Evolutionary conservation across 345 rosid species (phyloP).

Genomic region (Salix purpurea): DNA sequence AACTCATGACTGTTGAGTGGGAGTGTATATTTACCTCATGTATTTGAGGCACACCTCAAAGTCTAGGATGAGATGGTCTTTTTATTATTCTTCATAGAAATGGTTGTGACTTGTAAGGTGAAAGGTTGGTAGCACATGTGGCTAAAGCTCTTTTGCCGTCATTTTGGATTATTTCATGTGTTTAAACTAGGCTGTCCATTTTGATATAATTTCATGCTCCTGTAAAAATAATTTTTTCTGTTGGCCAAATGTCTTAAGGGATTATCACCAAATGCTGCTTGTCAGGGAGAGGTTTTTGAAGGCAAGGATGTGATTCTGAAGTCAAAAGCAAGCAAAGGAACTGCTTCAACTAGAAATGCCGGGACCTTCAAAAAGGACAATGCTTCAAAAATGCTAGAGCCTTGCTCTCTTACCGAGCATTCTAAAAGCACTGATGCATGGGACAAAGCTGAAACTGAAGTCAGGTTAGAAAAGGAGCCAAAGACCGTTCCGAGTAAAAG

Average conservation of each 20-base stretch:
- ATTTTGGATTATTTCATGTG: neutral
- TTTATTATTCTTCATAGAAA: neutral
- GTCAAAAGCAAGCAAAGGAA: conserved; percentile 22
- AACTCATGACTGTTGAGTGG: neutral
- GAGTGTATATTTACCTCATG: neutral
- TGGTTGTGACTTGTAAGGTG: neutral
- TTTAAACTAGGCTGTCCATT: neutral
- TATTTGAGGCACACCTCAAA: neutral
- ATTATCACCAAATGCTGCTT: conserved; percentile 7
- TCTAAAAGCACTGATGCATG: conserved; percentile 11
- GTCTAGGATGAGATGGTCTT: neutral
- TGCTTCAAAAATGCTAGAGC: conserved; percentile 22
- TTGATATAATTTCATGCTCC: neutral
- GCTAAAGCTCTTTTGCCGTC: neutral
- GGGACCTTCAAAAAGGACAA: conserved; percentile 2
- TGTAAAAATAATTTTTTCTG: conserved; percentile 7
- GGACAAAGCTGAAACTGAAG: conserved; percentile 15
- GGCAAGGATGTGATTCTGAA: conserved; percentile 23
- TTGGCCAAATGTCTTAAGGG: conserved; percentile 24
- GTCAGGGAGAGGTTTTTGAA: conserved; percentile 19
- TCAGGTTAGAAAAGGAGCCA: conserved; percentile 30
- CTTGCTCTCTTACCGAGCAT: conserved; percentile 10
- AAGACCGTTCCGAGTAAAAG: conserved; percentile 45
- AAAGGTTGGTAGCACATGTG: neutral
- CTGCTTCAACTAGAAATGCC: conserved; percentile 19